Percentiles rank a stretch among this genome's conserved stretches.
These are phyloP conservation scores for Odonthalia washingtoniensis DNA, from an alignment of 31 red algal genomes.

Conservation along the genomic window DNA sequence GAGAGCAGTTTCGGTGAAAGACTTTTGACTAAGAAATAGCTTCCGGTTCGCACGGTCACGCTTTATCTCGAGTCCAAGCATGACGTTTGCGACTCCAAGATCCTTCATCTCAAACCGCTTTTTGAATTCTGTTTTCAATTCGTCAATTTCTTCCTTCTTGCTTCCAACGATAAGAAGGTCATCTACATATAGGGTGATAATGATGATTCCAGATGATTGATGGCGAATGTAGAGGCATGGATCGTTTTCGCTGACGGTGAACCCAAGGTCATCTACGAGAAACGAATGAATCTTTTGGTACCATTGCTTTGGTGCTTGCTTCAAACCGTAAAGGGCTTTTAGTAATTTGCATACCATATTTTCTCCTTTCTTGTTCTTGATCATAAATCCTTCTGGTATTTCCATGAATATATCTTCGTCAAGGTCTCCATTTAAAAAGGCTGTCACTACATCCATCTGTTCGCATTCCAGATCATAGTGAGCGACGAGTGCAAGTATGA, in stretches of 20 bases:
- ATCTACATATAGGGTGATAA: neutral
- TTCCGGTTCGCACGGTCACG: neutral
- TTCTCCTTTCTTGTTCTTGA: neutral
- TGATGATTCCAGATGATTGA: neutral
- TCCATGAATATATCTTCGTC: slow-evolving; percentile 54
- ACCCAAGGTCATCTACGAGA: slow-evolving; percentile 8
- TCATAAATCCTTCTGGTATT: neutral
- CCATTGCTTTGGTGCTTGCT: slow-evolving; percentile 34
- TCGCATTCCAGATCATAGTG: slow-evolving; percentile 2
- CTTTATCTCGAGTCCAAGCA: neutral
- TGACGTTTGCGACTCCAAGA: neutral
- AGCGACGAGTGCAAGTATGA: slow-evolving; percentile 20
- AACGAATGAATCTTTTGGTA: slow-evolving; percentile 37
- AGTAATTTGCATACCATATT: slow-evolving; percentile 35
- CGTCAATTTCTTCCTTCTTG: neutral
- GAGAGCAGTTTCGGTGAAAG: neutral
- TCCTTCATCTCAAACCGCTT: neutral
- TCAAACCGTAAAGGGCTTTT: too few relatives aligned
- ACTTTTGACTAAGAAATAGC: neutral
- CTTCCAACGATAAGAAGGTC: neutral
- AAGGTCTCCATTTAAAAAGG: slow-evolving; percentile 48
- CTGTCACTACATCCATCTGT: slow-evolving; percentile 50
- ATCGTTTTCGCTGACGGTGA: neutral
- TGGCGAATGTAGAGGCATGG: slow-evolving; percentile 3
- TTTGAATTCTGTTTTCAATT: neutral